Conservation (phyloP, 2,329 filamentous ascomycete species). For the Phialophora verrucosa region DNA sequence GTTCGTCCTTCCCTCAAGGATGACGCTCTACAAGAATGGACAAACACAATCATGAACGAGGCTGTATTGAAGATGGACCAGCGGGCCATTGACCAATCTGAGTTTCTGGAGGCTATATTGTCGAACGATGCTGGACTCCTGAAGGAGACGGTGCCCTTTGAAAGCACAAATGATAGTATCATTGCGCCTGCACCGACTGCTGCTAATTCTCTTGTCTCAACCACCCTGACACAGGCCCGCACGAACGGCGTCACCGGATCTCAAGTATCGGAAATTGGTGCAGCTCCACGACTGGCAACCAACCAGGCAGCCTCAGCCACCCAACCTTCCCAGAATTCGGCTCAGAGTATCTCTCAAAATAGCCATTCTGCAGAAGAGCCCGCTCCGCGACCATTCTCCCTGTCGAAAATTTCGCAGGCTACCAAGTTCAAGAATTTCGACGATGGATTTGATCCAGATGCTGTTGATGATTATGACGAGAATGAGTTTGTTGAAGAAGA, state of each 20-base stretch:
- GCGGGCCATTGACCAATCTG: slow-evolving; percentile 82
- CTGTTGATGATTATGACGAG: slow-evolving; percentile 35
- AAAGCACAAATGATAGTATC: slow-evolving; percentile 47
- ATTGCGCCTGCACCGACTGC: slow-evolving; percentile 31
- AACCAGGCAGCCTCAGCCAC: slow-evolving; percentile 10
- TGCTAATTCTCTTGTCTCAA: slow-evolving; percentile 25
- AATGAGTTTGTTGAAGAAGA: slow-evolving; percentile 30
- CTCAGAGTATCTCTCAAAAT: slow-evolving; percentile 22
- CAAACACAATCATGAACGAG: slow-evolving; percentile 68
- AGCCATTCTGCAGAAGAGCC: slow-evolving; percentile 25
- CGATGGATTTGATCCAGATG: slow-evolving; percentile 57
- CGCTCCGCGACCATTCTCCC: slow-evolving; percentile 45
- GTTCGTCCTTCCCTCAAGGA: slow-evolving; percentile 69
- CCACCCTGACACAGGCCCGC: slow-evolving; percentile 37
- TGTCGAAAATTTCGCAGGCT: slow-evolving; percentile 34
- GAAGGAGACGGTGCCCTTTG: slow-evolving; percentile 66
- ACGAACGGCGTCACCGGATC: slow-evolving; percentile 32
- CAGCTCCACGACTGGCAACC: slow-evolving; percentile 43
- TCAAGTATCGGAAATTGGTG: slow-evolving; percentile 5
- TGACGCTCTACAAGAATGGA: slow-evolving; percentile 69
- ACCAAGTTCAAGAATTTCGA: slow-evolving; percentile 76
- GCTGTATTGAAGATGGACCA: slow-evolving; percentile 77
- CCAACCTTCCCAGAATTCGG: slow-evolving; percentile 10
- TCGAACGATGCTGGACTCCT: slow-evolving; percentile 76
- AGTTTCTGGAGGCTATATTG: slow-evolving; percentile 89